Percentiles rank a stretch among this genome's conserved stretches.
Evolutionary conservation across 495 filamentous ascomycete species (phyloP).

Genomic region (Penicillium verhagenii): DNA sequence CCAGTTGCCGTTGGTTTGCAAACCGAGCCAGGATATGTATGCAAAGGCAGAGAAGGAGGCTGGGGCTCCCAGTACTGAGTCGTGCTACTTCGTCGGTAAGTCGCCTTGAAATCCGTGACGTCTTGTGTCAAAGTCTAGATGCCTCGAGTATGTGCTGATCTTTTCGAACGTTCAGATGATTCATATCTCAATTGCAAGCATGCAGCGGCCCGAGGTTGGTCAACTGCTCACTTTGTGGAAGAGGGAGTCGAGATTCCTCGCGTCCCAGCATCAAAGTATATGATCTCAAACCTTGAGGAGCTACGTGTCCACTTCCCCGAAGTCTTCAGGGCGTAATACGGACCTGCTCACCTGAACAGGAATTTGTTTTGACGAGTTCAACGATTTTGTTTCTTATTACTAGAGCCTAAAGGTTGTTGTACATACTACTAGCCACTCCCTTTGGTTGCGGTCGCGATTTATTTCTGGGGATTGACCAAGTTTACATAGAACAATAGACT

Average conservation of each 20-base stretch:
- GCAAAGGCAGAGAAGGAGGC: slow-evolving; percentile 71
- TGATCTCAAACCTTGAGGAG: slow-evolving; percentile 70
- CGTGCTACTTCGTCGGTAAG: slow-evolving; percentile 87
- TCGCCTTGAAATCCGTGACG: slow-evolving; percentile 1
- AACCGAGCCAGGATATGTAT: slow-evolving; percentile 82
- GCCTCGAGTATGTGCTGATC: background rate
- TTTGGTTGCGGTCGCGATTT: background rate
- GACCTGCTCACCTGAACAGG: background rate
- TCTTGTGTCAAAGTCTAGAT: background rate
- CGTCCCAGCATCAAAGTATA: slow-evolving; percentile 60
- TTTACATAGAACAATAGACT: background rate
- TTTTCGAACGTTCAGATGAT: slow-evolving; percentile 59
- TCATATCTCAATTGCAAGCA: slow-evolving; percentile 71
- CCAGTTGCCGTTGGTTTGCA: slow-evolving; percentile 68
- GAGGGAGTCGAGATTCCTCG: slow-evolving; percentile 57
- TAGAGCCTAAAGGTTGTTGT: background rate
- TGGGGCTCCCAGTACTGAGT: slow-evolving; percentile 50
- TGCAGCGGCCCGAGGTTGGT: slow-evolving; percentile 77
- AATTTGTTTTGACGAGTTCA: background rate
- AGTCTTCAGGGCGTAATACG: slow-evolving; percentile 57
- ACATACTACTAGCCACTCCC: background rate
- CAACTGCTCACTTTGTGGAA: slow-evolving; percentile 77
- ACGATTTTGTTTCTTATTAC: background rate
- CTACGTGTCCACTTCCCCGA: slow-evolving; percentile 71
- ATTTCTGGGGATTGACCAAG: background rate